phyloP scores from a whole-genome alignment of 2,329 filamentous ascomycete genomes.

The Neocucurbitaria cava region DNA sequence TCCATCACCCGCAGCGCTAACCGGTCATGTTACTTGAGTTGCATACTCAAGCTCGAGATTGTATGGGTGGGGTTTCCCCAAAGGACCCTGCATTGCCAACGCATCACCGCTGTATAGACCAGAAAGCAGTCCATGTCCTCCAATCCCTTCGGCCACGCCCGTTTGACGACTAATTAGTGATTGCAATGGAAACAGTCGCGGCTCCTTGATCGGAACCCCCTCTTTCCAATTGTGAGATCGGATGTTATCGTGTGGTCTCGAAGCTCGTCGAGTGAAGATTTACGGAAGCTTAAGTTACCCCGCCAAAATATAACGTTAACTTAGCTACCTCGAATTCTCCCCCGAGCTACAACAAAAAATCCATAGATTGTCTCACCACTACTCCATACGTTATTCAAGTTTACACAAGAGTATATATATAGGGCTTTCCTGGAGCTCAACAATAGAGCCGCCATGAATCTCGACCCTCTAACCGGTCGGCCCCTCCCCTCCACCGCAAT shows the following conservation, averaged over 20 bases:
- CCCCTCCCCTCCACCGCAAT: conserved; percentile 77
- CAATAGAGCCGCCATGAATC: conserved; percentile 60
- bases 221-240: conserved; percentile 12
- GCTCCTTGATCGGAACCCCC: conserved; percentile 25
- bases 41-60: conserved; percentile 13
- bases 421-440: background rate
- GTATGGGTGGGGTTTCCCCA: conserved; percentile 21
- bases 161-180: conserved; percentile 31
- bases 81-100: conserved; percentile 40
- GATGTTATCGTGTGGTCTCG: background rate
- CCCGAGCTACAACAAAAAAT: background rate
- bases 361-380: background rate
- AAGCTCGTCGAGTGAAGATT: conserved; percentile 1
- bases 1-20: conserved; percentile 24
- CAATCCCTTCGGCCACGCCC: conserved; percentile 39
- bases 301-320: conserved; percentile 23
- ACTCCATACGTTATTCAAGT: background rate
- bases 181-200: conserved; percentile 26
- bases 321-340: background rate
- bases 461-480: conserved; percentile 74
- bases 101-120: conserved; percentile 40
- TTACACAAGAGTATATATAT: no score
- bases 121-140: conserved; percentile 31
- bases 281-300: conserved; percentile 23
- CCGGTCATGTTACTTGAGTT: conserved; percentile 25